These are phyloP conservation scores for Trametes maxima DNA, from an alignment of 768 basidiomycete genomes.

Conservation along the genomic window DNA sequence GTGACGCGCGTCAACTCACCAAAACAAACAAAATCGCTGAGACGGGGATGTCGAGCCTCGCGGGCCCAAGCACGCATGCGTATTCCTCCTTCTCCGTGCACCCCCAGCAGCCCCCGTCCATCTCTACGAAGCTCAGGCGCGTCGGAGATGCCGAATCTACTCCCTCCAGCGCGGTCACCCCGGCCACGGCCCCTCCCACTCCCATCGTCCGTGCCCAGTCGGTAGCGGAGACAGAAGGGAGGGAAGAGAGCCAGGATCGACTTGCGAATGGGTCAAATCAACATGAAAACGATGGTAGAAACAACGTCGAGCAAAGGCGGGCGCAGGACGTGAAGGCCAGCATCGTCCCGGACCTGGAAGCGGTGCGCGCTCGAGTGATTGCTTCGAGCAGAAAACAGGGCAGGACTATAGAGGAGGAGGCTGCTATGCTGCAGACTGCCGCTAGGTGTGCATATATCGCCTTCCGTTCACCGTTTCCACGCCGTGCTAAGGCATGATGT, in stretches of 20 bases:
- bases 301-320: background rate
- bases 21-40: conserved; percentile 34
- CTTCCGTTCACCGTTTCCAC: background rate
- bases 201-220: conserved; percentile 13
- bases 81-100: conserved; percentile 23
- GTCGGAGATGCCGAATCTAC: conserved; percentile 12
- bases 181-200: conserved; percentile 20
- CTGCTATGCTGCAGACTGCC: conserved; percentile 48
- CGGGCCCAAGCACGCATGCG: conserved; percentile 23
- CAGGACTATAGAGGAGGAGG: conserved; percentile 53
- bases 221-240: conserved; percentile 8
- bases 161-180: conserved; percentile 17
- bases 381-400: conserved; percentile 34
- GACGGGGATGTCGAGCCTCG: conserved; percentile 31
- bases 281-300: background rate
- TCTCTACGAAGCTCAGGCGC: conserved; percentile 15
- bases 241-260: conserved; percentile 14
- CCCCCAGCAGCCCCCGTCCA: conserved; percentile 16
- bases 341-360: conserved; percentile 23
- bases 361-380: conserved; percentile 19
- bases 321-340: conserved; percentile 16
- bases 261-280: background rate
- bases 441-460: conserved; percentile 44
- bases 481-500: background rate
- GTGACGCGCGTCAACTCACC: conserved; percentile 31